These are phyloP conservation scores for Aspergillus nidulans DNA, from an alignment of 495 filamentous ascomycete species.

Conservation along the genomic window DNA sequence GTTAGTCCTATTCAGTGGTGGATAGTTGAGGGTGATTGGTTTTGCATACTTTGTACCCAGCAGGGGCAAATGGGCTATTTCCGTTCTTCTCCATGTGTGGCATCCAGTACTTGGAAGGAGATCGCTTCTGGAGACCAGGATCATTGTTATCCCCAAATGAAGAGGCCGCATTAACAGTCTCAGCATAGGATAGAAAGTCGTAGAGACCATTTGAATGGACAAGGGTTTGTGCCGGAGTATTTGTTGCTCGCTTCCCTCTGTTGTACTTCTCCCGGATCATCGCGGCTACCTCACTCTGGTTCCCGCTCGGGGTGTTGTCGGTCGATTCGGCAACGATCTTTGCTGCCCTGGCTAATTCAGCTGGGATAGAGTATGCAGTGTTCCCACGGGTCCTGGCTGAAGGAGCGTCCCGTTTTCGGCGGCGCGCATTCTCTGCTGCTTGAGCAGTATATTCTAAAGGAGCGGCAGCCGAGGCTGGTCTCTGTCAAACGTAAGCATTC, in stretches of 20 bases:
- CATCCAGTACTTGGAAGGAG: slow-evolving; percentile 12
- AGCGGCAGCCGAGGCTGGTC: not conserved
- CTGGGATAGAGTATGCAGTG: not conserved
- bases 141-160: not conserved
- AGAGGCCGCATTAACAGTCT: not conserved
- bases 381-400: not conserved
- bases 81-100: slow-evolving; percentile 6
- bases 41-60: slow-evolving; percentile 14
- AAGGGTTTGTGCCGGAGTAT: not conserved
- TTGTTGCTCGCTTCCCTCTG: not conserved
- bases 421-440: not conserved
- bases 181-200: not conserved
- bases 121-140: not conserved
- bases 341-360: not conserved
- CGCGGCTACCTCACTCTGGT: not conserved
- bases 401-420: not conserved
- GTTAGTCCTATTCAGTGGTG: no score
- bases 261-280: not conserved
- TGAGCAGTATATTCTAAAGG: not conserved
- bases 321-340: not conserved
- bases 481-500: no score
- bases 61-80: slow-evolving; percentile 13
- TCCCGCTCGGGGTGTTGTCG: not conserved
- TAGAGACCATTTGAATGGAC: not conserved
- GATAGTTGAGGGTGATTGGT: no score